Evolutionary conservation across 768 basidiomycete species (phyloP).

Genomic region (Collybia sordida): DNA sequence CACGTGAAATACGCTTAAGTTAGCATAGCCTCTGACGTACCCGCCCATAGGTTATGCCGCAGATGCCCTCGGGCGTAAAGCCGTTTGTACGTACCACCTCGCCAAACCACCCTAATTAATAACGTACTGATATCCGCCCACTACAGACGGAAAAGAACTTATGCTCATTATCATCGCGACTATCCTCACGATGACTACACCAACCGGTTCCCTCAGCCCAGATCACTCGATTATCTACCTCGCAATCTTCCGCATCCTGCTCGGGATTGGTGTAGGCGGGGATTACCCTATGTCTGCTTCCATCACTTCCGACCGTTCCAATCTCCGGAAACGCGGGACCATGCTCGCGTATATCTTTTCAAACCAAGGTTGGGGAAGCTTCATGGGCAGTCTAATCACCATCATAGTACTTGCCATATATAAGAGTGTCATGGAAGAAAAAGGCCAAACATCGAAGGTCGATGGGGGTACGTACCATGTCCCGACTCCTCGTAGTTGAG

Average conservation of each 20-base stretch:
- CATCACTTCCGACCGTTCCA: constrained; percentile 65
- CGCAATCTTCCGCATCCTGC: constrained; percentile 63
- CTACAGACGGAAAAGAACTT: constrained; percentile 70
- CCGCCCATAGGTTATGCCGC: constrained; percentile 56
- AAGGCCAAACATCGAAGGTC: constrained; percentile 59
- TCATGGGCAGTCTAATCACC: constrained; percentile 60
- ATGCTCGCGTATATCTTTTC: constrained; percentile 78
- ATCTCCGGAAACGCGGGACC: constrained; percentile 65
- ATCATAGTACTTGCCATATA: constrained; percentile 67
- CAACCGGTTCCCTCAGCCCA: constrained; percentile 59
- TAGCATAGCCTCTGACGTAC: not conserved
- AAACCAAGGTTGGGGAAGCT: constrained; percentile 77
- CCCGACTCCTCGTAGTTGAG: not conserved
- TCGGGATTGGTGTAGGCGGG: constrained; percentile 78
- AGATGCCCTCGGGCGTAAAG: constrained; percentile 68
- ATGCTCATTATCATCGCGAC: constrained; percentile 81
- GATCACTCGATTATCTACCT: constrained; percentile 60
- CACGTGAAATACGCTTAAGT: not conserved
- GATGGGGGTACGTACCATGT: constrained; percentile 66
- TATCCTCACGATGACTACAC: constrained; percentile 64
- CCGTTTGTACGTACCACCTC: constrained; percentile 44
- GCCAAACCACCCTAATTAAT: not conserved
- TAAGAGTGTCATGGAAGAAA: constrained; percentile 59
- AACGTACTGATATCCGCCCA: not conserved
- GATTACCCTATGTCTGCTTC: constrained; percentile 80